Percentiles rank a stretch among this genome's conserved stretches.
These are phyloP conservation scores for Hordeum vulgare DNA, from an alignment of 176 grass and related monocot genomes.

Conservation along the genomic window MorexV3_pseudomolecules_assembly NC_058524.1:62273600-62274099, in stretches of 20 bases:
- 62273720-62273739: conserved; percentile 66
- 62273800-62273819: conserved; percentile 45
- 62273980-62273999: neutral
- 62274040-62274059: neutral
- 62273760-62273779: conserved; percentile 62
- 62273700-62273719: conserved; percentile 82
- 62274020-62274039: neutral
- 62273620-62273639: conserved; percentile 63
- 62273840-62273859: conserved; percentile 86
- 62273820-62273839: conserved; percentile 53
- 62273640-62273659: conserved; percentile 73
- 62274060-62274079: neutral
- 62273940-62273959: neutral
- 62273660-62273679: conserved; percentile 56
- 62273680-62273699: conserved; percentile 88
- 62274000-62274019: neutral
- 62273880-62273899: conserved; percentile 62
- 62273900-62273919: neutral
- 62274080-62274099: neutral
- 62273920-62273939: neutral
- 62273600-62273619: conserved; percentile 57
- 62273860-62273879: conserved; percentile 74
- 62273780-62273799: conserved; percentile 43
- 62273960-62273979: neutral
- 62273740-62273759: conserved; percentile 83